These are phyloP conservation scores for Phaeosphaeria sp. DNA, from an alignment of 2,329 filamentous ascomycete genomes.

Conservation along the genomic window DNA sequence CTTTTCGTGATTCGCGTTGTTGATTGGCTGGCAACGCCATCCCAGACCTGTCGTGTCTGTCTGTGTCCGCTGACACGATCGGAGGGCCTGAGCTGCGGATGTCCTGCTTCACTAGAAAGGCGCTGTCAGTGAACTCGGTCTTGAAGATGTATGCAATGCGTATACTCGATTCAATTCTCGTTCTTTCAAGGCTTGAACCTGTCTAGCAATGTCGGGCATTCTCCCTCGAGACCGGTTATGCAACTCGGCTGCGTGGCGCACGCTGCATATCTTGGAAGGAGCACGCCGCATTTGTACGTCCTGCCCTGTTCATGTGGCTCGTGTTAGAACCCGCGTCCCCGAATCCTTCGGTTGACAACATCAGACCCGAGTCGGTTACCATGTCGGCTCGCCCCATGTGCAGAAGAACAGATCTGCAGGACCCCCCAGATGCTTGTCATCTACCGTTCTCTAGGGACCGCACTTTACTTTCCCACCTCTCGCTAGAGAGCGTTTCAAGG, in stretches of 20 bases:
- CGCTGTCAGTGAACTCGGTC: too few species aligned
- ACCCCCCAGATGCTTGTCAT: neutral
- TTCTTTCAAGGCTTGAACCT: too few species aligned
- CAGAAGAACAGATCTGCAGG: neutral
- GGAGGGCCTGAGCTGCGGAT: neutral
- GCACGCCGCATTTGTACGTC: neutral
- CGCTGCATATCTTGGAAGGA: neutral
- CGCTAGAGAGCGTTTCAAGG: neutral
- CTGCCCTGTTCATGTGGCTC: neutral
- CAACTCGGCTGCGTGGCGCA: neutral
- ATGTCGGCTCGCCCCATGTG: neutral
- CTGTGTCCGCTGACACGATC: neutral
- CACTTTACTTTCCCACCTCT: neutral
- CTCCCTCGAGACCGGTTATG: neutral
- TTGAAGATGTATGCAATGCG: neutral
- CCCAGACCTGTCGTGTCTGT: neutral
- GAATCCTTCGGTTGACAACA: neutral
- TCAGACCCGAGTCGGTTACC: neutral
- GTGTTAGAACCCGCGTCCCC: neutral
- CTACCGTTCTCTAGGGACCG: neutral
- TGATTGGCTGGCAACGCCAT: neutral
- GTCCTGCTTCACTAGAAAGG: too few species aligned
- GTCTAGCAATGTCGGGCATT: neutral
- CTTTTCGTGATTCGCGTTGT: neutral
- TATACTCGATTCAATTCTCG: too few species aligned